These are phyloP conservation scores for Sphaerulina populicola DNA, from an alignment of 2,329 filamentous ascomycete genomes.

Conservation along the genomic window DNA sequence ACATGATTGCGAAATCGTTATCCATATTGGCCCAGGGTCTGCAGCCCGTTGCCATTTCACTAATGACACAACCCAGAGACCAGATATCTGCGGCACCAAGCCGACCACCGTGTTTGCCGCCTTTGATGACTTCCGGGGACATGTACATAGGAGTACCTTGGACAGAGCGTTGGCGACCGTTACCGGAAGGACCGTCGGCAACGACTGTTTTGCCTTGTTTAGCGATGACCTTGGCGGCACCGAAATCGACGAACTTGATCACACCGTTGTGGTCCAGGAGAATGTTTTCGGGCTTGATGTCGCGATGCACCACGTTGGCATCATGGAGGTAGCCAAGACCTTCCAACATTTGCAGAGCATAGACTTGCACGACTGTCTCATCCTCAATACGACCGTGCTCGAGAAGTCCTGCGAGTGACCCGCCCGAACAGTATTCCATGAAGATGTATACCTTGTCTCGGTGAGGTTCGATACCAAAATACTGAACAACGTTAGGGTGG, in stretches of 20 bases:
- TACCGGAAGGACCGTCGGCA: slow-evolving; percentile 38
- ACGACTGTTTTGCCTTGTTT: slow-evolving; percentile 83
- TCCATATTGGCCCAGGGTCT: slow-evolving; percentile 92
- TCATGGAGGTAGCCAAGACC: slow-evolving; percentile 90
- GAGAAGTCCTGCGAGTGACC: slow-evolving; percentile 77
- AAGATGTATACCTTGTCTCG: slow-evolving; percentile 99
- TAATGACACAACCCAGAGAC: slow-evolving; percentile 91
- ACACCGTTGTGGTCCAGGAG: slow-evolving; percentile 94
- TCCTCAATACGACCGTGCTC: slow-evolving; percentile 97
- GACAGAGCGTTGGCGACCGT: slow-evolving; percentile 61
- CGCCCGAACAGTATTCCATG: slow-evolving; percentile 98
- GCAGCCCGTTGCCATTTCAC: slow-evolving; percentile 94
- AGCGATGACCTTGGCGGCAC: slow-evolving; percentile 92
- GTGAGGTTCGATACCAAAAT: slow-evolving; percentile 96
- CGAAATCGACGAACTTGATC: slow-evolving; percentile 98
- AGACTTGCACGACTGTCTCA: slow-evolving; percentile 95
- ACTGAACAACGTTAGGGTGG: slow-evolving; percentile 95
- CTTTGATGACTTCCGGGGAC: slow-evolving; percentile 97
- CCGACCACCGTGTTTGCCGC: slow-evolving; percentile 68
- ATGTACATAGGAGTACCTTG: slow-evolving; percentile 99
- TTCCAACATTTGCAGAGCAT: slow-evolving; percentile 86
- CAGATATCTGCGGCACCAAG: slow-evolving; percentile 88
- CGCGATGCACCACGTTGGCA: slow-evolving; percentile 83
- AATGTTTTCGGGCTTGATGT: slow-evolving; percentile 97
- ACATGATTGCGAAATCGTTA: slow-evolving; percentile 99